Base-by-base conservation (phyloP, 2,329 filamentous ascomycete species). In the Ceratocystis diversiconidia region DNA sequence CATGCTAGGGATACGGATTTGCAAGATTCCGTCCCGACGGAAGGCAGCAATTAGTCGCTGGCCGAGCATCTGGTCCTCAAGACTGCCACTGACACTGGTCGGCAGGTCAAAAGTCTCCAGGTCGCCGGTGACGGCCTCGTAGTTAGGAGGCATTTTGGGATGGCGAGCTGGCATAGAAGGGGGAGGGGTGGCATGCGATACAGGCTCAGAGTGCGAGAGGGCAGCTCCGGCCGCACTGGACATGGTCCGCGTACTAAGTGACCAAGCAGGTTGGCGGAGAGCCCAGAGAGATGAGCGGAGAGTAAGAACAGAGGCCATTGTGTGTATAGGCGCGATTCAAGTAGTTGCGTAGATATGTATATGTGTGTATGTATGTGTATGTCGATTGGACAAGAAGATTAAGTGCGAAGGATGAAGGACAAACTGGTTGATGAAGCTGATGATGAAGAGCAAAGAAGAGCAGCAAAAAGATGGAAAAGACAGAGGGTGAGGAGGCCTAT, bases 21-120 rank as follows among this genome's bases (percentile, higher is more conserved):
- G 77, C 48, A 80, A 72, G 68, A 80, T 79, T 48, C 78, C 78
- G 57, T 79, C 77, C 0, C 72, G 71, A 12, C 74, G 74, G 76
- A 77, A 79, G 2, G 78, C 75, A 0, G 72, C 68, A 30, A 80
- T 71, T 52, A 80, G 73, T 50, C 74, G 73, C 48, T 73, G 72
- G 3, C 76, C 78, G 65, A 79, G 71, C 3, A 71, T 71, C 46
- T 68, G 68, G 67, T 79, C 74, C 5, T 69, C 70, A 1, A 68
- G 63, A 7, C 71, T 73, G 0, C 74, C 74, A 0, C 72, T 74
- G 8, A 79, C 72, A 5, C 67, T 70, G 0, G 72, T 69, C 2
- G 78, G 78, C 1, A 80, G 70, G n/a, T 70, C 68, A 64, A 79
- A 79, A 1, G 77, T 79, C 65, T 77, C 71, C 5, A 79, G 72